phyloP scores from a whole-genome alignment of 2,329 filamentous ascomycete species.

The Ophiostoma ips region DNA sequence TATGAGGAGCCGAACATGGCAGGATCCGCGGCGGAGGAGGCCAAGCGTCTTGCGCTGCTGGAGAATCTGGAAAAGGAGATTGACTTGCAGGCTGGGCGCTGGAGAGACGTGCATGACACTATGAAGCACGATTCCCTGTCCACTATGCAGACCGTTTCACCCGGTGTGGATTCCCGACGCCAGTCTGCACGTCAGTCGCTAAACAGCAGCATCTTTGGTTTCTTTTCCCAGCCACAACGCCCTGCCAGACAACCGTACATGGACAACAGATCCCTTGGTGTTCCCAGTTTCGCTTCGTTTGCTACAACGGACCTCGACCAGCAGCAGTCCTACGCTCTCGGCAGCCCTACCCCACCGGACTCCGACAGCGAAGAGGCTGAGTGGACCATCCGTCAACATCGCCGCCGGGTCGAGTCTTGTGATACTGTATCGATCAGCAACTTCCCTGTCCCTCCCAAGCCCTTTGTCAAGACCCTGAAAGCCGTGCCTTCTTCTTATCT shows the following conservation, averaged over 20 bases:
- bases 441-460: neutral
- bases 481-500: slow-evolving; percentile 7
- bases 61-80: slow-evolving; percentile 49
- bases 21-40: slow-evolving; percentile 20
- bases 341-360: slow-evolving; percentile 41
- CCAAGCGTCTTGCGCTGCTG: slow-evolving; percentile 34
- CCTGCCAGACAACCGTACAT: neutral
- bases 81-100: slow-evolving; percentile 43
- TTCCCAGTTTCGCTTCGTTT: slow-evolving; percentile 2
- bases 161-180: slow-evolving; percentile 7
- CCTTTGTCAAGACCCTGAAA: neutral
- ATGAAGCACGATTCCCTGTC: slow-evolving; percentile 38
- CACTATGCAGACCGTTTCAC: slow-evolving; percentile 25
- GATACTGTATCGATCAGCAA: neutral
- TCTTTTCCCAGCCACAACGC: neutral
- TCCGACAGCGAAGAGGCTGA: slow-evolving; percentile 30
- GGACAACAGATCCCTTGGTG: neutral
- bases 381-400: slow-evolving; percentile 15
- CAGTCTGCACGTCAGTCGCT: neutral
- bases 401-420: neutral
- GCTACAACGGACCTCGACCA: neutral
- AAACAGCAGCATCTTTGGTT: neutral
- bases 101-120: slow-evolving; percentile 42
- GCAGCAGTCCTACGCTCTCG: slow-evolving; percentile 21
- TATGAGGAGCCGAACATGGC: slow-evolving; percentile 27